Percentiles rank a stretch among this genome's conserved stretches.
phyloP scores from a whole-genome alignment of 2,329 filamentous ascomycete species.

The Westerdykella ornata region DNA sequence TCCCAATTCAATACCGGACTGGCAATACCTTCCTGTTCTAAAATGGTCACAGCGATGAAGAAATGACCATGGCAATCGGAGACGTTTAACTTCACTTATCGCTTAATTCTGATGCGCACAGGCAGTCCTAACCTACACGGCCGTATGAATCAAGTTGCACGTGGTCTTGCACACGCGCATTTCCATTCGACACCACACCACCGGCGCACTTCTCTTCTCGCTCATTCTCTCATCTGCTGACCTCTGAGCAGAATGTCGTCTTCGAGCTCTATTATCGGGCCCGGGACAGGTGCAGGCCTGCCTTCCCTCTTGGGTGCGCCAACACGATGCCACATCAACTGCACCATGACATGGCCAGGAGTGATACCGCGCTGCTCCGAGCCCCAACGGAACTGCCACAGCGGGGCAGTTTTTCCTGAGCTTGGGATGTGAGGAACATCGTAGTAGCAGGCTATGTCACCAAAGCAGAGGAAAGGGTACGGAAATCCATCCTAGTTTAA shows the following conservation, averaged over 20 bases:
- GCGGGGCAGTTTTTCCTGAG: constrained; percentile 10
- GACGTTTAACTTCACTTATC: too few species aligned
- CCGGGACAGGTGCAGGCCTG: constrained; percentile 7
- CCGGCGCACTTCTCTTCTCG: too few species aligned
- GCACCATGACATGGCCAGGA: constrained; percentile 25
- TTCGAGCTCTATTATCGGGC: constrained; percentile 15
- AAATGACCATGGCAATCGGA: too few species aligned
- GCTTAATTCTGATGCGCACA: too few species aligned
- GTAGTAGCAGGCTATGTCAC: constrained; percentile 30
- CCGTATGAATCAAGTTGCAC: too few species aligned
- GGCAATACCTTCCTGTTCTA: too few species aligned
- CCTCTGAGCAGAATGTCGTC: constrained; percentile 14
- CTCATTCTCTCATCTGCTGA: constrained; percentile 1
- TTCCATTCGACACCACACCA: too few species aligned
- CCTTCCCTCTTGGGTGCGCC: constrained; percentile 16
- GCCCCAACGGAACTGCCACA: constrained; percentile 32
- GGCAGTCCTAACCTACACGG: too few species aligned
- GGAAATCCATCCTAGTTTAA: constrained; percentile 15
- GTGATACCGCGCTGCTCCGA: constrained; percentile 30
- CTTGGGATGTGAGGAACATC: constrained; percentile 23
- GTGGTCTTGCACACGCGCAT: too few species aligned
- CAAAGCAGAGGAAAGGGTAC: constrained; percentile 30
- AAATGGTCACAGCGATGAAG: too few species aligned
- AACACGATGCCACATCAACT: constrained; percentile 27
- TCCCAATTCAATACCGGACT: too few species aligned